Base-by-base conservation (phyloP, 139 green algal genomes). In the Nannochloris sp. region DNA sequence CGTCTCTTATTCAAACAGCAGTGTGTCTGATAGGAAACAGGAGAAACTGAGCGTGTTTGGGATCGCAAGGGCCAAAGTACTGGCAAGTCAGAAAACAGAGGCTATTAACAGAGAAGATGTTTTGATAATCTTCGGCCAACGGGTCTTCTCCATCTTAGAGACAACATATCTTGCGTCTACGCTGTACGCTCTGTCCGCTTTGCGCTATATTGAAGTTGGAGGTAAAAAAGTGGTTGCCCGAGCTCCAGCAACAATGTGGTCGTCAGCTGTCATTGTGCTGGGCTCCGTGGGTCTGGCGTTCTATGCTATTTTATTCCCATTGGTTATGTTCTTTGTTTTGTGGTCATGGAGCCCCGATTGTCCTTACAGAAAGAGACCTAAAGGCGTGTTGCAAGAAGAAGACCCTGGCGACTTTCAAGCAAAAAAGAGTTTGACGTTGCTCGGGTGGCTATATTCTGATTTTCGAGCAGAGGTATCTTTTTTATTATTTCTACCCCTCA, bases 401-500 rank as follows among this genome's bases (percentile, higher is more conserved):
- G 42, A 51, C 42, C 42, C 42, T 19, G 42, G 42, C 19, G 42
- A 19, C 19, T 51, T 51, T 19, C 19, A 27, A 51, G 19, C 19
- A 27, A 51, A 51, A 19, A 19, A 51, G 19, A 51, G 19, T 19
- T 27, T 19, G 42, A 51, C 42, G 42, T 19, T 19, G 19, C 42
- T 51, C 19, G 42, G 42, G 19, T 51, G 42, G 42, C 42, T 51
- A 51, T 51, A 51, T 19, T 19, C 19, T 19, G 19, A 51, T 19
- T 51, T 51, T 19, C 19, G 42, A 19, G 19, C 19, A 19, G 42
- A 51, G 19, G 42, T 51, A 19, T 51, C 19, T 19, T 51, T 19
- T 51, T 51, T 19, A 51, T 51, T 51, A 51, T 51, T 51, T 51
- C 42, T 19, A 51, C n/a, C n/a, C n/a, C n/a, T n/a, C n/a, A n/a